Conservation (phyloP, 2,329 filamentous ascomycete genomes). For the Beauveria brongniartii region DNA sequence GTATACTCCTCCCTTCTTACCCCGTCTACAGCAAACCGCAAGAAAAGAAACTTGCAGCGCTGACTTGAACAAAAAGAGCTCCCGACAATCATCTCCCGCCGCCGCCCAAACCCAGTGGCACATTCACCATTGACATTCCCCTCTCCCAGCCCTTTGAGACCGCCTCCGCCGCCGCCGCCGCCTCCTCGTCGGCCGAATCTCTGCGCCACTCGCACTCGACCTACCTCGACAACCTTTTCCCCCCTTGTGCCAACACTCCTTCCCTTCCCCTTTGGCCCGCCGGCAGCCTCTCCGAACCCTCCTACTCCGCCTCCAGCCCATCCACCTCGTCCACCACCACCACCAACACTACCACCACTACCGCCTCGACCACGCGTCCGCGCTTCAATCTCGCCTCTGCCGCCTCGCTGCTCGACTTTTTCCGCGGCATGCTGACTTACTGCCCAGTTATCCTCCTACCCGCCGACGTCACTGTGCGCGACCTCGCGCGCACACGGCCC, state of each 20-base stretch:
- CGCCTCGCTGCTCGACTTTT: conserved; percentile 34
- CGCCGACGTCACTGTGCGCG: conserved; percentile 32
- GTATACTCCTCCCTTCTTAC: not conserved
- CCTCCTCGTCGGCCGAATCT: conserved; percentile 29
- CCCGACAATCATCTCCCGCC: conserved; percentile 16
- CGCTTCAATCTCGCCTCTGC: conserved; percentile 50
- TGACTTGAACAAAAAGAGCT: not conserved
- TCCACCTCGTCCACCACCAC: conserved; percentile 19
- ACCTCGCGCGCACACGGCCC: conserved; percentile 37
- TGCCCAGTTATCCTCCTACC: conserved; percentile 37
- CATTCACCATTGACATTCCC: conserved; percentile 45
- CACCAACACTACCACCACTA: conserved; percentile 19
- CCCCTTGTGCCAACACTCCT: conserved; percentile 17
- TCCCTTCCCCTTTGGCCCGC: not conserved
- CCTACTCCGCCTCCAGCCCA: conserved; percentile 19
- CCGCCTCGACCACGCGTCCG: conserved; percentile 37
- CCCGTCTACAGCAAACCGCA: no score
- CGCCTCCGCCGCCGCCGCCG: conserved; percentile 26
- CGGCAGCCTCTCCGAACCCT: not conserved
- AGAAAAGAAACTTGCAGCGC: no score
- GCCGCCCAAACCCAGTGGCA: conserved; percentile 36
- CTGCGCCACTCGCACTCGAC: conserved; percentile 36
- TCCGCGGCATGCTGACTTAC: conserved; percentile 34
- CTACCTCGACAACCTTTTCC: conserved; percentile 33
- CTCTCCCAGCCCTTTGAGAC: conserved; percentile 31